phyloP scores from a whole-genome alignment of 164 flowering plant species.

The Houttuynia cordata region DNA sequence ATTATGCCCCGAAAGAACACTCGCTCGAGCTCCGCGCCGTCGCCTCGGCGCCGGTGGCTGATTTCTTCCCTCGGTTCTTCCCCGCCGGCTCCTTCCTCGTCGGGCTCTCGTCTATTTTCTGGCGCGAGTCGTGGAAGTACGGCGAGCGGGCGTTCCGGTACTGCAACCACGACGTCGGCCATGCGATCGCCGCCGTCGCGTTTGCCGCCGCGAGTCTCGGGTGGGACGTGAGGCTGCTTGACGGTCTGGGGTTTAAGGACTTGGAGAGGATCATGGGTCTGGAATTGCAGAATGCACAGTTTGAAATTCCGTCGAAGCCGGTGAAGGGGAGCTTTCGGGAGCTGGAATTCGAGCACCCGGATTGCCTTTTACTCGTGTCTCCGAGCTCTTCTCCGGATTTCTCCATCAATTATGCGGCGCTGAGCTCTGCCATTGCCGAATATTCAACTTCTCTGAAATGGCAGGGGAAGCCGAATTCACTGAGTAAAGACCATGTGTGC shows the following conservation, averaged over 20 bases:
- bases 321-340: slow-evolving; percentile 52
- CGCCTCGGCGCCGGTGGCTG: slow-evolving; percentile 27
- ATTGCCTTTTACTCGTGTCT: slow-evolving; percentile 66
- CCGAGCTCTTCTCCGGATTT: slow-evolving; percentile 35
- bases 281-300: slow-evolving; percentile 13
- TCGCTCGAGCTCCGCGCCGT: slow-evolving; percentile 50
- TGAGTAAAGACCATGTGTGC: slow-evolving; percentile 75
- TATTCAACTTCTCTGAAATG: slow-evolving; percentile 39
- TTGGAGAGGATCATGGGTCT: slow-evolving; percentile 69
- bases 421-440: slow-evolving; percentile 37
- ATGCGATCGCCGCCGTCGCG: slow-evolving; percentile 70
- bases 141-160: slow-evolving; percentile 84
- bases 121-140: slow-evolving; percentile 98
- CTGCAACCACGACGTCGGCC: slow-evolving; percentile 91
- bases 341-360: slow-evolving; percentile 86
- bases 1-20: slow-evolving; percentile 83
- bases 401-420: slow-evolving; percentile 33
- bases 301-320: slow-evolving; percentile 34
- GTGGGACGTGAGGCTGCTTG: slow-evolving; percentile 79
- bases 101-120: slow-evolving; percentile 76
- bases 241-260: slow-evolving; percentile 61
- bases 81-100: slow-evolving; percentile 49
- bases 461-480: slow-evolving; percentile 68
- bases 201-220: slow-evolving; percentile 77
- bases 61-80: slow-evolving; percentile 25